Conservation (phyloP, 2,329 filamentous ascomycete genomes). For the Arachnomyces sp. region DNA sequence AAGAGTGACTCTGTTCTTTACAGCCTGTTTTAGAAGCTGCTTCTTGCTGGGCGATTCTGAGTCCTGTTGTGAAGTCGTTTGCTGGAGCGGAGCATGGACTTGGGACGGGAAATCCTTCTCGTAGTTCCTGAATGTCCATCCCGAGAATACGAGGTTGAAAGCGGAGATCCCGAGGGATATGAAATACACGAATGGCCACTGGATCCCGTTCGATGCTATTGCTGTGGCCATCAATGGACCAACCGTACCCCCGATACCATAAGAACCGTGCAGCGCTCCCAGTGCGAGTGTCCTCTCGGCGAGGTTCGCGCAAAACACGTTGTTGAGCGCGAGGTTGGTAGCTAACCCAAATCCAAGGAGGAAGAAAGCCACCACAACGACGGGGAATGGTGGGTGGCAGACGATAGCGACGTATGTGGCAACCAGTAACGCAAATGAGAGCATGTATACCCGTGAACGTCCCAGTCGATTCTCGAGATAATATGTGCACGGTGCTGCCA, state of each 20-base stretch:
- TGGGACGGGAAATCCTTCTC: slow-evolving; percentile 50
- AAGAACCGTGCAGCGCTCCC: slow-evolving; percentile 27
- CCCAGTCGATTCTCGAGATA: slow-evolving; percentile 54
- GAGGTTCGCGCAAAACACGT: slow-evolving; percentile 49
- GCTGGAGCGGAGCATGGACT: slow-evolving; percentile 37
- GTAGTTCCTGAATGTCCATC: slow-evolving; percentile 63
- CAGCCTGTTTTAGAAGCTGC: slow-evolving; percentile 38
- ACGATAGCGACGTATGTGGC: slow-evolving; percentile 58
- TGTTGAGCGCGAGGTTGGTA: slow-evolving; percentile 46
- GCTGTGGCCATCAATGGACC: slow-evolving; percentile 68
- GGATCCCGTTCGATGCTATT: slow-evolving; percentile 52
- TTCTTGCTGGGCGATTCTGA: slow-evolving; percentile 21
- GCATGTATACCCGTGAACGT: slow-evolving; percentile 53
- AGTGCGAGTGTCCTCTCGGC: slow-evolving; percentile 44
- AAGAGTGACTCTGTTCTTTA: slow-evolving; percentile 53
- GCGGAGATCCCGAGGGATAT: slow-evolving; percentile 53
- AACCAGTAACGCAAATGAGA: slow-evolving; percentile 50
- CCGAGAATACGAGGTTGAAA: slow-evolving; percentile 49
- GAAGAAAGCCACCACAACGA: slow-evolving; percentile 61
- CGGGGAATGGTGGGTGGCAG: slow-evolving; percentile 60
- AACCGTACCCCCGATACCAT: slow-evolving; percentile 53
- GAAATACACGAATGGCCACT: slow-evolving; percentile 67
- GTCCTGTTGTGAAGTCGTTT: slow-evolving; percentile 33
- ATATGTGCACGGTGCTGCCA: slow-evolving; percentile 62
- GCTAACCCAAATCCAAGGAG: slow-evolving; percentile 50